phyloP scores from a whole-genome alignment of 2,329 filamentous ascomycete genomes.

The Nothophoma quercina region DNA sequence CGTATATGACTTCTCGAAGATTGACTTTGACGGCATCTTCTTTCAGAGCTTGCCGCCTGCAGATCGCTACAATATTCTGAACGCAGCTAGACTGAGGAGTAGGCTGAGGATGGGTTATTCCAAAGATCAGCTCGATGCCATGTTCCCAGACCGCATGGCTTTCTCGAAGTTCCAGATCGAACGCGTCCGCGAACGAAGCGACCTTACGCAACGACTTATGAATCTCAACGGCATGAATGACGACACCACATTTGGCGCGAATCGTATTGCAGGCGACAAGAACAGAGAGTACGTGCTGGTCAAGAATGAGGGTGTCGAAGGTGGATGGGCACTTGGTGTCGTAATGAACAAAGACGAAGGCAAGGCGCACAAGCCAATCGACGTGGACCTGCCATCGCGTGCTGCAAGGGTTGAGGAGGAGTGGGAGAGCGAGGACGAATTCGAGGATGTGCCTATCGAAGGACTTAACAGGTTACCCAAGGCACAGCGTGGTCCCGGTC shows the following conservation, averaged over 20 bases:
- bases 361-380: conserved; percentile 85
- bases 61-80: conserved; percentile 96
- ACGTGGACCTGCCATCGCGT: conserved; percentile 73
- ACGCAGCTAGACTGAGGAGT: conserved; percentile 87
- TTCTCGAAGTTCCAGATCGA: conserved; percentile 98
- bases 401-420: conserved; percentile 62
- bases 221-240: conserved; percentile 88
- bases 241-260: conserved; percentile 72
- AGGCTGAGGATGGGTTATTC: conserved; percentile 93
- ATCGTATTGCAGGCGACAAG: conserved; percentile 81
- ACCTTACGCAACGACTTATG: conserved; percentile 94
- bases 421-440: conserved; percentile 78
- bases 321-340: conserved; percentile 94
- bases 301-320: conserved; percentile 93
- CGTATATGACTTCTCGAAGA: conserved; percentile 94
- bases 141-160: conserved; percentile 98
- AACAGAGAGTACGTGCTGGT: conserved; percentile 95
- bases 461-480: conserved; percentile 86
- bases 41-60: conserved; percentile 88
- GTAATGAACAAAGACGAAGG: conserved; percentile 86
- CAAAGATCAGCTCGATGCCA: conserved; percentile 92
- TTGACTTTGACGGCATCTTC: conserved; percentile 95
- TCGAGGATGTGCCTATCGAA: conserved; percentile 92
- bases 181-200: conserved; percentile 88
- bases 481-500: conserved; percentile 44